Evolutionary conservation across 106 monocot genomes (phyloP).

Genomic region (Hemerocallis citrina): DNA sequence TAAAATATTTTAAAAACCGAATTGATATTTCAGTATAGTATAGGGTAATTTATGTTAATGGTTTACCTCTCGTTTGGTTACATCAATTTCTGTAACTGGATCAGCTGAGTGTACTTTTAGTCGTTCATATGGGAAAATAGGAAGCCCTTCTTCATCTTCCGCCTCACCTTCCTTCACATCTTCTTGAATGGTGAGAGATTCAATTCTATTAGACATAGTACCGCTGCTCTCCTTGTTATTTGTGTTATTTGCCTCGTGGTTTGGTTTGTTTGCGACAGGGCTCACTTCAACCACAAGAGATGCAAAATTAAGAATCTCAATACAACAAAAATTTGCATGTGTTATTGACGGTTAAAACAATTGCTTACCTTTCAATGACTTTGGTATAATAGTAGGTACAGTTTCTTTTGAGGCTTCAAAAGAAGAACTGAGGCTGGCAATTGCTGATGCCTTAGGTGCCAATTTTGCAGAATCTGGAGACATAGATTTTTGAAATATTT

Average conservation of each 20-base stretch:
- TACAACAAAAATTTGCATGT: too few species aligned
- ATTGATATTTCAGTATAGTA: background rate
- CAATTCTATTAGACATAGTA: slow-evolving; percentile 32
- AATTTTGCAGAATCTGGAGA: slow-evolving; percentile 48
- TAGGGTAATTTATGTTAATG: background rate
- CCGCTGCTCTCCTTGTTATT: slow-evolving; percentile 30
- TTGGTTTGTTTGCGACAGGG: slow-evolving; percentile 30
- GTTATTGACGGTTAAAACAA: background rate
- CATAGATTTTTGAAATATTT: slow-evolving; percentile 61
- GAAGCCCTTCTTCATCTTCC: slow-evolving; percentile 80
- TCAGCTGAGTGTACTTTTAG: slow-evolving; percentile 47
- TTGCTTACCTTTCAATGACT: slow-evolving; percentile 45
- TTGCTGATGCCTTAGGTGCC: slow-evolving; percentile 40
- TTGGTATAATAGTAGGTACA: slow-evolving; percentile 35
- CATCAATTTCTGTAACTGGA: slow-evolving; percentile 70
- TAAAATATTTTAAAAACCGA: background rate
- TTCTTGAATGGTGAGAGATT: slow-evolving; percentile 51
- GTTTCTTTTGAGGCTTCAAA: slow-evolving; percentile 34
- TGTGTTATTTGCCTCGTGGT: slow-evolving; percentile 25
- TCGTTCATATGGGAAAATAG: slow-evolving; percentile 72
- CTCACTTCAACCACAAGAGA: slow-evolving; percentile 23
- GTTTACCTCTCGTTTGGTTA: slow-evolving; percentile 66
- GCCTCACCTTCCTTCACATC: slow-evolving; percentile 58
- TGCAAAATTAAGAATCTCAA: slow-evolving; percentile 1
- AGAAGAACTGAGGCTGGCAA: slow-evolving; percentile 38